Conservation (phyloP, 208 protist genomes). For the Kentomonas sorsogonicus region DNA sequence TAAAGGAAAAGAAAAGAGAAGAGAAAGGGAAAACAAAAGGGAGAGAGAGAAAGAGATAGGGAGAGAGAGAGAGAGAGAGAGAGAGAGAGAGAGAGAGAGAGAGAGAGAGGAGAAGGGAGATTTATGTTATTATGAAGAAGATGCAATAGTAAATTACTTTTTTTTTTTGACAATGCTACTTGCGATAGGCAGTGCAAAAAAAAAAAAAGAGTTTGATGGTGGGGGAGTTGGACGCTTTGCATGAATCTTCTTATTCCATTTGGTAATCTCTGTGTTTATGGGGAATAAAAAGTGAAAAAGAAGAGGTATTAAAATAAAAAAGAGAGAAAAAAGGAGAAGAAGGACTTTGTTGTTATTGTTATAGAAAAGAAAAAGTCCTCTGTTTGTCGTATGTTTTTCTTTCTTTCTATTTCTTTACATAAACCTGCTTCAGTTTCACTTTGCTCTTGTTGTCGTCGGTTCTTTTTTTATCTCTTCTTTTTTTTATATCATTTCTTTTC, state of each 20-base stretch:
- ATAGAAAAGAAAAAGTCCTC: background rate
- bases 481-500: background rate
- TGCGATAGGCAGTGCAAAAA: conserved; percentile 12
- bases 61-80: background rate
- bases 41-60: conserved; percentile 9
- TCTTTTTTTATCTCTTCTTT: conserved; percentile 7
- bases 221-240: too few species aligned
- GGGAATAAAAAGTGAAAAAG: background rate
- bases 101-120: conserved; percentile 10
- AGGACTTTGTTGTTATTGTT: background rate
- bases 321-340: conserved; percentile 1
- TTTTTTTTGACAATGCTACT: background rate
- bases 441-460: background rate
- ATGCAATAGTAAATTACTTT: background rate
- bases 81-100: background rate
- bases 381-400: background rate
- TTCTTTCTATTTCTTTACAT: too few species aligned
- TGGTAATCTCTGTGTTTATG: conserved; percentile 1
- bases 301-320: conserved; percentile 6
- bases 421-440: too few species aligned
- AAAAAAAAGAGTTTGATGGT: conserved; percentile 6
- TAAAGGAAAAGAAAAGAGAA: conserved; percentile 5
- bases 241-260: background rate
- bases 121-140: conserved; percentile 1
- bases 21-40: background rate